phyloP scores from a whole-genome alignment of 768 basidiomycete species.

The Tylopilus rubrobrunneus region DNA sequence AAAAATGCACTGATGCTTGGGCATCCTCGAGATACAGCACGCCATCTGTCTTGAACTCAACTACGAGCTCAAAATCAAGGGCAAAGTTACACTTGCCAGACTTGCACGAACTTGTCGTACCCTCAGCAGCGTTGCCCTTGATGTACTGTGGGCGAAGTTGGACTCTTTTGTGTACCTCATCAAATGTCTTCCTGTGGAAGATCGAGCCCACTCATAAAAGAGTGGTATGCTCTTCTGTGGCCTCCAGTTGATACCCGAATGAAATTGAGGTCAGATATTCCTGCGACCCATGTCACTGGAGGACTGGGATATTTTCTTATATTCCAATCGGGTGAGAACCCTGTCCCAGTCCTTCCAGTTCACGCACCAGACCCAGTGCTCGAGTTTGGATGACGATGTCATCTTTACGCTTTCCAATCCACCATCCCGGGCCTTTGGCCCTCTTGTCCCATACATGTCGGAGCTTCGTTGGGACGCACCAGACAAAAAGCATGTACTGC shows the following conservation, averaged over 20 bases:
- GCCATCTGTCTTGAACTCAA: too few relatives aligned
- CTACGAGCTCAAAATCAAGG: too few relatives aligned
- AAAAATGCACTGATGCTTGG: constrained; percentile 26
- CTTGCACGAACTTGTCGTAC: too few relatives aligned
- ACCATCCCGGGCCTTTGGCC: constrained; percentile 16
- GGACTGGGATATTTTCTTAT: too few relatives aligned
- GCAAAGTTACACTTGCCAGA: constrained; percentile 7
- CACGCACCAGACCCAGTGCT: too few relatives aligned
- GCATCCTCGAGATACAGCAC: constrained; percentile 9
- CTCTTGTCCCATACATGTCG: constrained; percentile 21
- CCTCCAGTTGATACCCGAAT: background rate
- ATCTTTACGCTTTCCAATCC: constrained; percentile 22
- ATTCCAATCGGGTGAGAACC: too few relatives aligned
- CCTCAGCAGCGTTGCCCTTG: constrained; percentile 23
- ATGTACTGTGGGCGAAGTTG: constrained; percentile 22
- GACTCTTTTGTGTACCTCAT: constrained; percentile 21
- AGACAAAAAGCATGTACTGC: constrained; percentile 14
- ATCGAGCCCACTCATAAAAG: background rate
- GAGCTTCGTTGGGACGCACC: constrained; percentile 19
- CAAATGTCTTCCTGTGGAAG: constrained; percentile 23
- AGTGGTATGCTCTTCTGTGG: too few relatives aligned
- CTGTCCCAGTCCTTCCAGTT: too few relatives aligned
- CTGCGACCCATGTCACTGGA: constrained; percentile 22
- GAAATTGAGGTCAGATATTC: constrained; percentile 17
- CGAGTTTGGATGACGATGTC: constrained; percentile 15